Base-by-base conservation (phyloP, 805 yeast genomes). In the Geotrichum ghanense region DNA sequence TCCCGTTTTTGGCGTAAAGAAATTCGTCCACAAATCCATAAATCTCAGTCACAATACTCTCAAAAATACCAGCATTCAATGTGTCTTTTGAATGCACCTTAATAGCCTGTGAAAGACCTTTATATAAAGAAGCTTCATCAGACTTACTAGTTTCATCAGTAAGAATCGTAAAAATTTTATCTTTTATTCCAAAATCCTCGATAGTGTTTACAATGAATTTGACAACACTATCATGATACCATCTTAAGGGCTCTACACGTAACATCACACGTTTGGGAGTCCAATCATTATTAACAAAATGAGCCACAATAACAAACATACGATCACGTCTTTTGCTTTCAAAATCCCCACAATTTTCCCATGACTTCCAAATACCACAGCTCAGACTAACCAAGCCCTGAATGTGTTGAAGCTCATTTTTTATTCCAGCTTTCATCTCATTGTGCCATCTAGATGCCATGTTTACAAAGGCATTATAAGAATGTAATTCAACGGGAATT, bases 301-400 rank as follows among this genome's bases (percentile, higher is more conserved):
- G 37, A n/a, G 37, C 37, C 5, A 31, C 37, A 31, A 31, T n/a
- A 12, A 31, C 37, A 31, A 31, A 31, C 12, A 31, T 5, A n/a
- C 37, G 37, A 31, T 31, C 37, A 19, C 37, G 37, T 31, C 37
- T 31, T 12, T n/a, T 6, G 17, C 17, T n/a, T 16, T 31, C 37
- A 31, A 31, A n/a, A 31, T 16, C 4, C 19, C 37, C 37, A 19
- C 37, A 31, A 19, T 31, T 31, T 6, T 31, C 37, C 37, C 37
- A 31, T 6, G 37, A 31, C 17, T 31, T 31, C 37, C 37, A 31
- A 5, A 31, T 19, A n/a, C 37, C 37, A 31, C 37, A 31, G 37
- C 37, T 31, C 37, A 31, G 16, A 12, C 37, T 31, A 12, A 31
- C 37, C 37, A n/a, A 19, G 37, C 37, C 37, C 37, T 31, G 37